phyloP scores from a whole-genome alignment of 2,329 filamentous ascomycete species.

The Tympanopsis confertula region DNA sequence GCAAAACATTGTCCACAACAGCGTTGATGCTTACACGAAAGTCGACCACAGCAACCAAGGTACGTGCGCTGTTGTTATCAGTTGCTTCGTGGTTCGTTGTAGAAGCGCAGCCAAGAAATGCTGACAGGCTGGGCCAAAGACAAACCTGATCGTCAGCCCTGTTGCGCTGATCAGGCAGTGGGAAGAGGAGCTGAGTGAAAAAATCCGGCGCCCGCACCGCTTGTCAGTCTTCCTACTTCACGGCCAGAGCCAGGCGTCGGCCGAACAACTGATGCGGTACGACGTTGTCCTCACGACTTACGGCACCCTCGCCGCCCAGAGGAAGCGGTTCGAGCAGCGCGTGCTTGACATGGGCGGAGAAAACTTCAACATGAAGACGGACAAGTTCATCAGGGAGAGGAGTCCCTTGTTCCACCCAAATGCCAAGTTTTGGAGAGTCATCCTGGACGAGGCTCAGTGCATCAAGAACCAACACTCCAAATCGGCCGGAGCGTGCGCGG shows the following conservation, averaged over 20 bases:
- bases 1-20: not conserved
- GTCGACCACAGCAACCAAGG: not conserved
- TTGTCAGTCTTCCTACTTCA: slow-evolving; percentile 63
- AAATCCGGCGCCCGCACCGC: slow-evolving; percentile 40
- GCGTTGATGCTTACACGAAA: not conserved
- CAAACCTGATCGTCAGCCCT: slow-evolving; percentile 73
- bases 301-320: slow-evolving; percentile 57
- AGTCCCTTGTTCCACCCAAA: slow-evolving; percentile 49
- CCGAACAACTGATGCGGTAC: slow-evolving; percentile 47
- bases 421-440: slow-evolving; percentile 53
- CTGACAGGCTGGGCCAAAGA: slow-evolving; percentile 31
- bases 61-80: no score
- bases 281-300: slow-evolving; percentile 75
- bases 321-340: slow-evolving; percentile 43
- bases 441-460: slow-evolving; percentile 70
- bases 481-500: slow-evolving; percentile 44
- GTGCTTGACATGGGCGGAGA: slow-evolving; percentile 27
- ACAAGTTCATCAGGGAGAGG: slow-evolving; percentile 18
- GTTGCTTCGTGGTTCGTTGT: no score
- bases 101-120: no score
- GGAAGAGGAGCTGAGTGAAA: slow-evolving; percentile 66
- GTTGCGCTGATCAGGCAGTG: slow-evolving; percentile 74
- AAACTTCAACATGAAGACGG: slow-evolving; percentile 20
- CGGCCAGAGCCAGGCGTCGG: slow-evolving; percentile 41
- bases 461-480: slow-evolving; percentile 66